Conservation (phyloP, 2,329 filamentous ascomycete genomes). For the Coniochaeta sp. region DNA sequence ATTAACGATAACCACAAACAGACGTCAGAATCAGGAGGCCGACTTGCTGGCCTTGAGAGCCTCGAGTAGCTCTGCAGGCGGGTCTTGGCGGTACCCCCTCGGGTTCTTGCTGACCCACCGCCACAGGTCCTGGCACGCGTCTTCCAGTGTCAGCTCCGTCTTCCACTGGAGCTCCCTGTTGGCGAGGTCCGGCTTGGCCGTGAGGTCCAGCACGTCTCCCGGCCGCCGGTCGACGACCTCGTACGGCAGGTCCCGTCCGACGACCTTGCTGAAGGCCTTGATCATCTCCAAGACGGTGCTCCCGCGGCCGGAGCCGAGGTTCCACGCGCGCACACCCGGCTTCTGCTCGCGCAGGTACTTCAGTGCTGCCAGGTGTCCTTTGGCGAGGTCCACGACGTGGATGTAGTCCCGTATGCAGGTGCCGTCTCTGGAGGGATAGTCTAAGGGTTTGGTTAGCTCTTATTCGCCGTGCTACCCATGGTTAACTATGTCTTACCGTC, state of each 20-base stretch:
- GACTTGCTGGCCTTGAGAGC: constrained; percentile 39
- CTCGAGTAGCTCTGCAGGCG: constrained; percentile 75
- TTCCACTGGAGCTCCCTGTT: constrained; percentile 90
- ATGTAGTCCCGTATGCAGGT: constrained; percentile 98
- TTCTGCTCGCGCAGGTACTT: constrained; percentile 79
- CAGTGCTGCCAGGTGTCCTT: constrained; percentile 80
- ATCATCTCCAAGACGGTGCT: constrained; percentile 97
- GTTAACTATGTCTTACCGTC: constrained; percentile 55
- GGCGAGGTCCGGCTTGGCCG: constrained; percentile 80
- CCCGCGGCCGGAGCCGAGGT: constrained; percentile 87
- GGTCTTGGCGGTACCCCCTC: constrained; percentile 84
- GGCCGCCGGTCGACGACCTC: constrained; percentile 74
- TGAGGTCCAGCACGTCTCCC: constrained; percentile 91
- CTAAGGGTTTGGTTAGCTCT: constrained; percentile 36
- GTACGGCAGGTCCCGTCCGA: constrained; percentile 81
- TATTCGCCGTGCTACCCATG: background rate
- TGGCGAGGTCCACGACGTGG: constrained; percentile 84
- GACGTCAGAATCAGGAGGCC: background rate
- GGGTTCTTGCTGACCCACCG: constrained; percentile 97
- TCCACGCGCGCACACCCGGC: constrained; percentile 92
- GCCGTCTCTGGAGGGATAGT: constrained; percentile 85
- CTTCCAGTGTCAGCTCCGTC: constrained; percentile 81
- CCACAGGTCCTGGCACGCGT: constrained; percentile 93
- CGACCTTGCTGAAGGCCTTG: constrained; percentile 82
- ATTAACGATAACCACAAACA: background rate